Percentiles rank a stretch among this genome's conserved stretches.
phyloP scores from a whole-genome alignment of 495 filamentous ascomycete species.

The Xylaria venustula region DNA sequence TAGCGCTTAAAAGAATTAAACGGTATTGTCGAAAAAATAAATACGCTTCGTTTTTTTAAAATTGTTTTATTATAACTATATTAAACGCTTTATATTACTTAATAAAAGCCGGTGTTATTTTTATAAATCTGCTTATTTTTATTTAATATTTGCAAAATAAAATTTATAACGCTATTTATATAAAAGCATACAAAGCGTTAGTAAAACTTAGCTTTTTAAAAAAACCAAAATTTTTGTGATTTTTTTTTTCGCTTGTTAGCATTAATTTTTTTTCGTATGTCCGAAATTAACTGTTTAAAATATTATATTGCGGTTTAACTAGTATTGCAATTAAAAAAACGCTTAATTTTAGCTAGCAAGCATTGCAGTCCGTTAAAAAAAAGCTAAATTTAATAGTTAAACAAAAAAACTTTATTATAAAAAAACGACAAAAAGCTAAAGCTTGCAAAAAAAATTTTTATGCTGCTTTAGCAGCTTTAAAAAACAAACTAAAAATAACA shows the following conservation, averaged over 20 bases:
- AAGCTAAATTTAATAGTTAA: constrained; percentile 71
- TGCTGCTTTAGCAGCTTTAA: constrained; percentile 73
- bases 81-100: constrained; percentile 73
- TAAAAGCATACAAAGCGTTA: constrained; percentile 79
- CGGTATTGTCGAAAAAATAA: constrained; percentile 90
- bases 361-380: constrained; percentile 36
- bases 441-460: constrained; percentile 72
- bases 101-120: constrained; percentile 68
- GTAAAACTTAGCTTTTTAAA: constrained; percentile 72
- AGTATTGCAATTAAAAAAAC: constrained; percentile 73
- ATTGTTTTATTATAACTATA: constrained; percentile 80
- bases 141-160: constrained; percentile 75
- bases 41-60: constrained; percentile 88
- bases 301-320: constrained; percentile 72
- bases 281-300: constrained; percentile 62
- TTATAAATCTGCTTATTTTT: constrained; percentile 63
- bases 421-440: constrained; percentile 65
- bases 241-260: constrained; percentile 69
- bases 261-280: constrained; percentile 80
- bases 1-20: constrained; percentile 82
- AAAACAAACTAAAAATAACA: constrained; percentile 64
- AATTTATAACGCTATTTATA: constrained; percentile 74
- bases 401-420: constrained; percentile 58
- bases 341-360: constrained; percentile 24
- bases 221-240: constrained; percentile 59